Evolutionary conservation across 1,284 basidiomycete species (phyloP).

Genomic region (Hortiboletus rubellus): DNA sequence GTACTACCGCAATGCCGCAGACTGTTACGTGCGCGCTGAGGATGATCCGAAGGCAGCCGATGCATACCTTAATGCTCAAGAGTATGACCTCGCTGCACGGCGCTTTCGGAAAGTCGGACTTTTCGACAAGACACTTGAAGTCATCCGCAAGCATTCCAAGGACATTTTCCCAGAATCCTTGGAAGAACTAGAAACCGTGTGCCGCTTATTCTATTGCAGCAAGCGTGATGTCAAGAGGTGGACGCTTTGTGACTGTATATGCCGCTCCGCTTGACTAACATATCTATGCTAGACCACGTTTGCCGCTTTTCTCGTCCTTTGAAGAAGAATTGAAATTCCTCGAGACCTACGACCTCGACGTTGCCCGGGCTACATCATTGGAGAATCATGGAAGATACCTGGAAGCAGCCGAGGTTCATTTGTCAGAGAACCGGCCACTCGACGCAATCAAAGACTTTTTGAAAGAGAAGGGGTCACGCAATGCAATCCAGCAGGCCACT

Average conservation of each 20-base stretch:
- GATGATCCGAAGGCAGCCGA: slow-evolving; percentile 47
- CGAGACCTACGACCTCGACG: slow-evolving; percentile 54
- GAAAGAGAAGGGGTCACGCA: slow-evolving; percentile 32
- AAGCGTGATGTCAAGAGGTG: slow-evolving; percentile 36
- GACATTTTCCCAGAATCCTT: slow-evolving; percentile 39
- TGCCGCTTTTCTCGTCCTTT: slow-evolving; percentile 50
- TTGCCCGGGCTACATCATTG: slow-evolving; percentile 52
- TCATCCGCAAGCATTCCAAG: slow-evolving; percentile 40
- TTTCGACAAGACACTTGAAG: slow-evolving; percentile 55
- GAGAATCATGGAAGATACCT: slow-evolving; percentile 42
- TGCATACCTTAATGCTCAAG: slow-evolving; percentile 44
- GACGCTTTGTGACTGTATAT: background rate
- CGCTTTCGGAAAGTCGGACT: slow-evolving; percentile 49
- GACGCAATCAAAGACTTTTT: slow-evolving; percentile 53
- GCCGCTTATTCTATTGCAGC: slow-evolving; percentile 54
- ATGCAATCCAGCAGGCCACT: slow-evolving; percentile 35
- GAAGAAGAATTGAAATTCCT: slow-evolving; percentile 61
- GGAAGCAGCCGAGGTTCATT: slow-evolving; percentile 59
- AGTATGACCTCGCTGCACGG: slow-evolving; percentile 47
- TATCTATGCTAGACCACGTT: slow-evolving; percentile 40
- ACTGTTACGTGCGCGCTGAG: slow-evolving; percentile 50
- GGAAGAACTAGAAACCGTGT: slow-evolving; percentile 45
- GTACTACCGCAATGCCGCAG: slow-evolving; percentile 52
- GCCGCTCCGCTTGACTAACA: slow-evolving; percentile 1
- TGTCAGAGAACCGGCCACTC: slow-evolving; percentile 48